A percentile compares a stretch with the other conserved stretches of the same genome.
phyloP scores from a whole-genome alignment of 2,329 filamentous ascomycete species.

The Magnaporthales sp. region DNA sequence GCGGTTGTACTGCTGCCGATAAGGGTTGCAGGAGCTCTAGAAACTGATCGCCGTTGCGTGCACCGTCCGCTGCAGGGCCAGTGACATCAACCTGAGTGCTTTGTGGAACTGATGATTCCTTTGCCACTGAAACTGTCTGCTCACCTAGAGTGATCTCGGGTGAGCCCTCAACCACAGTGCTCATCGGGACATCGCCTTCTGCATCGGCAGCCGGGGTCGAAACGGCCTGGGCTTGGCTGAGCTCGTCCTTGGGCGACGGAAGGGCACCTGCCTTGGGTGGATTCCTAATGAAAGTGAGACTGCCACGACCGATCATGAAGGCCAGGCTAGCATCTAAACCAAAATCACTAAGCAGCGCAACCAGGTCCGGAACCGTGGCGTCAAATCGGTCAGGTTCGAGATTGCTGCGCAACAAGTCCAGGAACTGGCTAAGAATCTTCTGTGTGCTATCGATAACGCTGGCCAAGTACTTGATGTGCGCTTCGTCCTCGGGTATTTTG shows the following conservation, averaged over 20 bases:
- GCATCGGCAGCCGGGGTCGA: slow-evolving; percentile 28
- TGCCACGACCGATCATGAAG: slow-evolving; percentile 73
- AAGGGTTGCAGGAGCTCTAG: slow-evolving; percentile 67
- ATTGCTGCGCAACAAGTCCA: slow-evolving; percentile 80
- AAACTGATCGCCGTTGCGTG: slow-evolving; percentile 39
- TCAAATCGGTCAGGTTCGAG: slow-evolving; percentile 71
- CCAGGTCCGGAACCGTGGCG: slow-evolving; percentile 63
- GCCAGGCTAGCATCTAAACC: slow-evolving; percentile 73
- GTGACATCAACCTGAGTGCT: slow-evolving; percentile 8
- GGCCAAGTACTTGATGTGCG: slow-evolving; percentile 81
- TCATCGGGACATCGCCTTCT: slow-evolving; percentile 51
- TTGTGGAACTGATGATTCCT: not conserved
- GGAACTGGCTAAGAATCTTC: slow-evolving; percentile 74
- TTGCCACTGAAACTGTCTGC: not conserved
- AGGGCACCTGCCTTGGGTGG: not conserved
- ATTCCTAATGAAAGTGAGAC: slow-evolving; percentile 54
- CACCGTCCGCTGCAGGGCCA: slow-evolving; percentile 15
- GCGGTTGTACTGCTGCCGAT: slow-evolving; percentile 56
- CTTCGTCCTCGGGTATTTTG: slow-evolving; percentile 58
- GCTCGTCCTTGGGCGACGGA: slow-evolving; percentile 23
- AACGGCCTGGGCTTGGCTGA: slow-evolving; percentile 14
- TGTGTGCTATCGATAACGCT: slow-evolving; percentile 88
- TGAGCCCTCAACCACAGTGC: slow-evolving; percentile 12
- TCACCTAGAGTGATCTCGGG: not conserved
- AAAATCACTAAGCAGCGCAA: slow-evolving; percentile 66